Percentiles rank a stretch among this genome's conserved stretches.
Conservation (phyloP, 2,329 filamentous ascomycete genomes). For the Epichloe festucae region DNA sequence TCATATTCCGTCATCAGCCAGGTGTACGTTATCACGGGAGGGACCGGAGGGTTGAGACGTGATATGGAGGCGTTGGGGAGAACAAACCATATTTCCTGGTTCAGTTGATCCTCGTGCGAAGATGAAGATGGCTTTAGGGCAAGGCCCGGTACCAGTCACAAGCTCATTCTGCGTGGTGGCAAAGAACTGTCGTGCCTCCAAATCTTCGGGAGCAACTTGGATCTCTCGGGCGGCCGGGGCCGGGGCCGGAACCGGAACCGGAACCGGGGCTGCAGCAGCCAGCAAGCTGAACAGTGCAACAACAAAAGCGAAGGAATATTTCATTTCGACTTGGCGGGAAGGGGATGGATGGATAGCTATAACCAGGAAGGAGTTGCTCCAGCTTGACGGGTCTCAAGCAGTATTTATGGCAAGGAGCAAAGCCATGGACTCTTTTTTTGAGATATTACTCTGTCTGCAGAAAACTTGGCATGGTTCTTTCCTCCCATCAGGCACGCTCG, state of each 20-base stretch:
- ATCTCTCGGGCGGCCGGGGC: background rate
- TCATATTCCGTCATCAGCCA: too few relatives aligned
- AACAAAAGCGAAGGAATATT: slow-evolving; percentile 7
- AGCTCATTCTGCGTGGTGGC: slow-evolving; percentile 12
- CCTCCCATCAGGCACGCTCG: too few relatives aligned
- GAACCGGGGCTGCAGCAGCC: slow-evolving; percentile 2
- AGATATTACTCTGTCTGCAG: too few relatives aligned
- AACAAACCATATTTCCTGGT: slow-evolving; percentile 26
- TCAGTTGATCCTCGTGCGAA: slow-evolving; percentile 27
- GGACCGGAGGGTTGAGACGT: too few relatives aligned
- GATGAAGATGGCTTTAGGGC: slow-evolving; percentile 26
- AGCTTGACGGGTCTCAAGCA: too few relatives aligned
- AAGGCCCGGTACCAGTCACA: slow-evolving; percentile 14
- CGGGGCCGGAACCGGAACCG: background rate
- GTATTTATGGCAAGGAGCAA: too few relatives aligned
- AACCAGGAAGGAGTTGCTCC: too few relatives aligned
- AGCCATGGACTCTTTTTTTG: too few relatives aligned
- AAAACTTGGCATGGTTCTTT: too few relatives aligned
- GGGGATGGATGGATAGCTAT: too few relatives aligned
- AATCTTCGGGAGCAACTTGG: background rate
- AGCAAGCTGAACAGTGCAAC: slow-evolving; percentile 8
- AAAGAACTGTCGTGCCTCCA: background rate
- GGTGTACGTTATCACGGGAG: too few relatives aligned
- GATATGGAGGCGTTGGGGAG: background rate
- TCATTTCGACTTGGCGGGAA: background rate